Conservation (phyloP, 345 rosid genomes). For the Brassica incana region DNA sequence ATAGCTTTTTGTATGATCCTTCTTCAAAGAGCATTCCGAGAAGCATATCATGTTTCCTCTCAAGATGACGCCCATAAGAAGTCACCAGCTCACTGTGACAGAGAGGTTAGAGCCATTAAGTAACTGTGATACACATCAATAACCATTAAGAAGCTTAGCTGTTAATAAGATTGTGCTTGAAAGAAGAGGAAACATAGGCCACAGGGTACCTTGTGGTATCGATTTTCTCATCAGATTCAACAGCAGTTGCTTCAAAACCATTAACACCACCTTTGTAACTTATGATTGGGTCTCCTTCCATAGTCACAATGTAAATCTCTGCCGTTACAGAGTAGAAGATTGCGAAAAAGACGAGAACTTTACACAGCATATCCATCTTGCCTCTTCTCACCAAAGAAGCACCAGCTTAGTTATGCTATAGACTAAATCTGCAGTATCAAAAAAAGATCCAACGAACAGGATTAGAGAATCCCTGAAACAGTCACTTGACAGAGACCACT, state of each 20-base stretch:
- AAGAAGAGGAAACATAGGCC: not conserved
- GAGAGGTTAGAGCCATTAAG: not conserved
- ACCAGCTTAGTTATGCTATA: conserved; percentile 23
- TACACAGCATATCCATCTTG: conserved; percentile 30
- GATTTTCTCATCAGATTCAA: conserved; percentile 80
- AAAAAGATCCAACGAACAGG: not conserved
- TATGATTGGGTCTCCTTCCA: conserved; percentile 90
- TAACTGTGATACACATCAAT: not conserved
- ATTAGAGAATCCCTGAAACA: not conserved
- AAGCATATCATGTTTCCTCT: conserved; percentile 85
- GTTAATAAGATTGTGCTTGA: not conserved
- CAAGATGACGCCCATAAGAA: conserved; percentile 84
- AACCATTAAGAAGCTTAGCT: not conserved
- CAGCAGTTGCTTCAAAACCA: conserved; percentile 90
- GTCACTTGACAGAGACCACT: conserved; percentile 3
- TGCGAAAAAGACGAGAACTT: conserved; percentile 42
- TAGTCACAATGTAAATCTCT: conserved; percentile 77
- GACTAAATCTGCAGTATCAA: conserved; percentile 31
- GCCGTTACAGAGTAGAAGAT: conserved; percentile 51
- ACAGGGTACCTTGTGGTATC: conserved; percentile 64
- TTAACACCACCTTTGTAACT: conserved; percentile 84
- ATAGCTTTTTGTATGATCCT: conserved; percentile 80
- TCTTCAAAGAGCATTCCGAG: conserved; percentile 73
- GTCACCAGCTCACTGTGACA: conserved; percentile 69
- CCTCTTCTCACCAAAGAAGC: conserved; percentile 34